Base-by-base conservation (phyloP, 176 grass and related monocot genomes). In the Oryza nivara region DNA sequence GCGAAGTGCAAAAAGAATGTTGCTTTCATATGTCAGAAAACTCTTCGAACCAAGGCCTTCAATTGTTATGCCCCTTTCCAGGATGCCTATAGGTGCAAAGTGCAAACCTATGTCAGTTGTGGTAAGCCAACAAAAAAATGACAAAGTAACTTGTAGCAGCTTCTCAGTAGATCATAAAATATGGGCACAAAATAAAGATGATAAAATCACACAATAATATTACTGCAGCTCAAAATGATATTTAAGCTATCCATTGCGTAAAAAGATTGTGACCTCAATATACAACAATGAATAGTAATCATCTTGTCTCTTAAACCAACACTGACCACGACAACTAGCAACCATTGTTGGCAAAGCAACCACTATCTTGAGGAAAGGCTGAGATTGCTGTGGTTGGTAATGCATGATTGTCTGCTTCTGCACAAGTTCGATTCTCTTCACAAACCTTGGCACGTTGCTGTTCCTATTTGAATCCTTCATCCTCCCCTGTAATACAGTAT, bases 331-430 rank as follows among this genome's bases (percentile, higher is more conserved):
- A 90, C 96, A 98, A 51, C 84, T 96, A 74, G 93, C 93, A 82
- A 98, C 96, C 96, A 98, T 95, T 47, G 96, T 95, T 34, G 96
- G 96, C 70, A 98, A 83, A 67, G 93, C 89, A 0, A 98, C 96
- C 16, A 93, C 91, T 85, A 98, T 96, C 89, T 98, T 98, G 35
- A 98, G 93, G 74, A 98, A 98, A 89, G 93, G 61, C 25, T 95
- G 93, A 77, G 88, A 90, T 58, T 87, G 82, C 20, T 88, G 88
- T 23, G 80, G 84, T 85, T 98, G 96, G 78, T 95, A 98, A 88
- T 95, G 92, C 96, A 98, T 98, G 80, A 96, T 96, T 89, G 91
- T 98, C 86, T 98, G 92, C 83, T 92, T 95, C 88, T 96, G 96
- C 85, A 96, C 17, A 76, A 92, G 88, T 54, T 98, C 96, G 81